Evolutionary conservation across 2,329 filamentous ascomycete genomes (phyloP), one percentile per base, ranked within the genome.

Genomic region (Magnaporthiopsis incrustans): DNA sequence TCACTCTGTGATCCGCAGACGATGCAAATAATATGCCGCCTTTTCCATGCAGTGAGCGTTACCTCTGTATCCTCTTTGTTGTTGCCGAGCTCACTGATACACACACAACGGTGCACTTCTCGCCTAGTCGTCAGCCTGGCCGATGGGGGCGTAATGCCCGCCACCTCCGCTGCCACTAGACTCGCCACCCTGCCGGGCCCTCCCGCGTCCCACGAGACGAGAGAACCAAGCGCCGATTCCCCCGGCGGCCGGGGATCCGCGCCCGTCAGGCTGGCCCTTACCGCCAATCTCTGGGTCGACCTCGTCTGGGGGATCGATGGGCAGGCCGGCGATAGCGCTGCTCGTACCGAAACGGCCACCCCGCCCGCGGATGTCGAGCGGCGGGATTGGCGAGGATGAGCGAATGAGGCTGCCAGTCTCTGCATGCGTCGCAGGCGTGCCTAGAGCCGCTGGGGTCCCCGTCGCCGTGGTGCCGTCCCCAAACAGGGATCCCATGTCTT

Each of bases 401-500:
- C 88, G 85, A 75, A 96, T 87, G 14, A 97, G 81, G 3, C 92
- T 92, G n/a, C 90, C 91, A 11, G 88, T 87, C 77, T 97, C 92
- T 15, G 77, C 77, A 65, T 87, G 83, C 1, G 91, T 82, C 59
- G 87, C 86, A 1, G 94, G 92, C 0, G 94, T 97, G n/a, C 81
- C 82, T 64, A 90, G 88, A n/a, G 88, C 85, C 58, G 83, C 81
- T 1, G 89, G 93, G 0, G 94, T 97, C 57, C 81, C 83, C 61
- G 91, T 88, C 14, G 89, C 85, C 2, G 91, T 93, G 32, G 91
- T 95, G 50, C 93, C 91, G 75, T 99, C 95, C 68, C 95, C 95
- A 72, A 99, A 99, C 22, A 99, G 79, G 3, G 87, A 84, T 74
- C 96, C 91, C 95, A 99, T 99, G 70, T 99, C 95, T 77, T 99